These are phyloP conservation scores for Platanthera zijinensis DNA, from an alignment of 106 monocot species.

Conservation along the genomic window DNA sequence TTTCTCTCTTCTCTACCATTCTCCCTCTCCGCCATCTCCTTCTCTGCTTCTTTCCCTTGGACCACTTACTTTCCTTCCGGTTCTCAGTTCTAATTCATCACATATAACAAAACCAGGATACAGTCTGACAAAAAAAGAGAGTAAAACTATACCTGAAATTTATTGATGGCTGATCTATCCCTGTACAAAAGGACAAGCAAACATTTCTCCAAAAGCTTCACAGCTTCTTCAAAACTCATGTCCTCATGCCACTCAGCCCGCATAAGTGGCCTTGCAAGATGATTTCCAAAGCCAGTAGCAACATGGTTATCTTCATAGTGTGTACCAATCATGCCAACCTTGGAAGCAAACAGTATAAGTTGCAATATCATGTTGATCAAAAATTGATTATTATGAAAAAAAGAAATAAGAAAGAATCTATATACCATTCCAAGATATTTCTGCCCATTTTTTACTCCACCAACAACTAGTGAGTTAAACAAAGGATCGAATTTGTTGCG, in stretches of 20 bases:
- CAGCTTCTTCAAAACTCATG: constrained; percentile 78
- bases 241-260: constrained; percentile 75
- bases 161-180: constrained; percentile 78
- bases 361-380: neutral
- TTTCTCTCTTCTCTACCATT: too few relatives aligned
- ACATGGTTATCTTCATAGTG: constrained; percentile 85
- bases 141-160: constrained; percentile 55
- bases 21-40: too few relatives aligned
- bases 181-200: constrained; percentile 69
- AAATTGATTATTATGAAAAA: neutral
- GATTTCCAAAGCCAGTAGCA: constrained; percentile 86
- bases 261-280: constrained; percentile 68
- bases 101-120: too few relatives aligned
- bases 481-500: constrained; percentile 88
- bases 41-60: too few relatives aligned
- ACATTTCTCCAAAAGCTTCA: constrained; percentile 76
- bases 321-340: constrained; percentile 84
- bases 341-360: neutral
- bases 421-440: constrained; percentile 81
- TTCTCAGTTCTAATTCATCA: too few relatives aligned
- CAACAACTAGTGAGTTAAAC: constrained; percentile 74
- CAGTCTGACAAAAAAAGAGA: neutral
- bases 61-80: too few relatives aligned
- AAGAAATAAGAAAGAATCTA: neutral
- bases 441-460: constrained; percentile 76